Percentiles rank a stretch among this genome's conserved stretches.
These are phyloP conservation scores for Lasiodiplodia sp. DNA, from an alignment of 2,329 filamentous ascomycete species.

Conservation along the genomic window DNA sequence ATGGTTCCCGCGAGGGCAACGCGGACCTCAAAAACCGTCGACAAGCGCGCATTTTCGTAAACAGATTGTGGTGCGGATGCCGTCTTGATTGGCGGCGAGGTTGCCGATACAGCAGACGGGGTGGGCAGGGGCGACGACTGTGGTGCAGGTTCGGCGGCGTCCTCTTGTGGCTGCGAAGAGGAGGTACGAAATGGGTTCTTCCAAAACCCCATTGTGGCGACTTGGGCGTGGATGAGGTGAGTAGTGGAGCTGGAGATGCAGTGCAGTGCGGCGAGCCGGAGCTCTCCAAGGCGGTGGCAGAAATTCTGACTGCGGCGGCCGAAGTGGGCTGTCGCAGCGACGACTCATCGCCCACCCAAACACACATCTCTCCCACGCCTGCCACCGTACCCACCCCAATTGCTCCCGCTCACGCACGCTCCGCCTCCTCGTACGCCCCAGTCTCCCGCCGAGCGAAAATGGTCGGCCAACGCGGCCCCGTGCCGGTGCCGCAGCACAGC, in stretches of 20 bases:
- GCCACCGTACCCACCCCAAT: constrained; percentile 11
- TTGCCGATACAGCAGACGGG: neutral
- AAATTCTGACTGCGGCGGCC: constrained; percentile 21
- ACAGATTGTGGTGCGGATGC: neutral
- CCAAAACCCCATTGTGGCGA: constrained; percentile 13
- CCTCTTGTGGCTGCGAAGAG: neutral
- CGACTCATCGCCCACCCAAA: constrained; percentile 26
- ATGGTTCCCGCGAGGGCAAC: constrained; percentile 66
- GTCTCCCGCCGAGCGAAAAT: constrained; percentile 39
- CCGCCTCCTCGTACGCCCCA: neutral
- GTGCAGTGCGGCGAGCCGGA: constrained; percentile 13
- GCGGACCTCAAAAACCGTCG: constrained; percentile 70
- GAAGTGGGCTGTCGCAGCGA: constrained; percentile 22
- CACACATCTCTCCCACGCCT: constrained; percentile 2
- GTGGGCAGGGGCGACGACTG: neutral
- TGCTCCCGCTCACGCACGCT: neutral
- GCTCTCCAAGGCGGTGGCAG: constrained; percentile 26
- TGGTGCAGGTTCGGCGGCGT: neutral
- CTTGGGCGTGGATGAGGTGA: neutral
- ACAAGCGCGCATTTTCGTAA: constrained; percentile 52
- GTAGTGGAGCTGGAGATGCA: neutral
- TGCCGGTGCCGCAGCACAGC: constrained; percentile 52
- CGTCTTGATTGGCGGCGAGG: constrained; percentile 1
- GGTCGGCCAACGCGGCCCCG: constrained; percentile 56
- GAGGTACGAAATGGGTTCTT: neutral